These are phyloP conservation scores for Paraglomus occultum DNA, from an alignment of 192 early-diverging fungal species.

Conservation along the genomic window DNA sequence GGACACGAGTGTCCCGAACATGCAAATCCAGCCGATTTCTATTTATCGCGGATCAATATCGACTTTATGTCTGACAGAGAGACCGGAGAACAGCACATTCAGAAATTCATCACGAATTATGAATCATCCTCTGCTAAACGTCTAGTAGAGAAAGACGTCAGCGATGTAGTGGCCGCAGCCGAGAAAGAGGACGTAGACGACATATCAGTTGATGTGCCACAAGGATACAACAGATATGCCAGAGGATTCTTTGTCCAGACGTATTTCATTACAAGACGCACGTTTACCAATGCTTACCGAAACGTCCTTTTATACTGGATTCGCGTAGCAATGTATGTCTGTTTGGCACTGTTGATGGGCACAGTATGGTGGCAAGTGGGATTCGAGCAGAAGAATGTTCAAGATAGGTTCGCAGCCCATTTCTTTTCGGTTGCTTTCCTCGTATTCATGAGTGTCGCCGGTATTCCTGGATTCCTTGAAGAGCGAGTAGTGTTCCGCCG, in stretches of 20 bases:
- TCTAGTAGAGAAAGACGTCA: too few relatives aligned
- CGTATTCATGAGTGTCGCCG: constrained; percentile 13
- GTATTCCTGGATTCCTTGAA: constrained; percentile 21
- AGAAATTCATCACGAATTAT: too few relatives aligned
- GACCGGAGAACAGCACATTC: too few relatives aligned
- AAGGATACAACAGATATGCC: background rate
- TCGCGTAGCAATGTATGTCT: constrained; percentile 12
- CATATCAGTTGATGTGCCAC: too few relatives aligned
- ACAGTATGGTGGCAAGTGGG: constrained; percentile 15
- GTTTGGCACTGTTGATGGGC: constrained; percentile 11
- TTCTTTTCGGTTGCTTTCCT: constrained; percentile 24
- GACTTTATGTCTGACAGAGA: constrained; percentile 19
- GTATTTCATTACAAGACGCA: background rate
- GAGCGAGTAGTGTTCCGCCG: constrained; percentile 17
- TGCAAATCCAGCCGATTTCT: constrained; percentile 43
- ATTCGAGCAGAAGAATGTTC: constrained; percentile 1
- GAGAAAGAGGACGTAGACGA: too few relatives aligned
- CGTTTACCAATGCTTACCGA: background rate
- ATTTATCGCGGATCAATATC: constrained; percentile 33
- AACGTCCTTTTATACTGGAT: constrained; percentile 22
- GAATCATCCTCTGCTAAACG: too few relatives aligned
- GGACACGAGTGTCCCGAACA: constrained; percentile 37
- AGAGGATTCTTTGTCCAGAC: constrained; percentile 6
- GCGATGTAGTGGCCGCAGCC: too few relatives aligned
- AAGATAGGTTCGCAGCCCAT: constrained; percentile 7